Evolutionary conservation across 139 green algal genomes (phyloP), one percentile per base, ranked within the genome.

Genomic region (Picochlorum costavermella): DNA sequence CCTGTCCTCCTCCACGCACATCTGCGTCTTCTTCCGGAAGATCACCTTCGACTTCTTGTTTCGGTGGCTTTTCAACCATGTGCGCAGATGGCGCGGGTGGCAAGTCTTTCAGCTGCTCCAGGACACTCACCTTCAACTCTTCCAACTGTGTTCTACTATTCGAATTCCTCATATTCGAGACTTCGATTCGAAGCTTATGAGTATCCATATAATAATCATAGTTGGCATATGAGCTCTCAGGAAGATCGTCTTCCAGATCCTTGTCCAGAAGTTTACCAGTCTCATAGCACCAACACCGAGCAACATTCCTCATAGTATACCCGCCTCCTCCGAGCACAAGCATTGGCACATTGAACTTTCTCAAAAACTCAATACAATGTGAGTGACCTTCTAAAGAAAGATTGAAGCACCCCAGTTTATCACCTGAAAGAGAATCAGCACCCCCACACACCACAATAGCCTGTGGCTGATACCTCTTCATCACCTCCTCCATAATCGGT

Each of bases 381-480:
- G 81, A 82, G 65, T 94, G 87, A 28, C 87, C 87, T 61, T 94
- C 74, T 65, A 96, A 69, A 43, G 81, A 94, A 6, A 99, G 81
- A 81, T 98, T 99, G 82, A 99, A 99, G 85, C 92, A 99, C 64
- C 94, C 94, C 37, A 99, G 86, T 36, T 92, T 83, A 81, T 99
- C 94, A 6, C 94, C 94, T 0, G 81, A 88, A 4, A 99, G 81
- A 23, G 80, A 92, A 79, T 99, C 94, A 2, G 94, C 94, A 29
- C 94, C 92, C 25, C 83, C 90, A 80, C 95, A 97, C 67, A 99
- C 84, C 17, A 98, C 94, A 40, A 99, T 90, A 4, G 94, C 94
- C 31, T 85, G 85, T 2, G 94, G 94, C 69, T 96, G 86, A 76
- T 90, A 99, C 71, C 91, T 76, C 74, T 98, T 88, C 94, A 99